Base-by-base conservation (phyloP, 2,329 filamentous ascomycete species). In the Xylaria sp. region DNA sequence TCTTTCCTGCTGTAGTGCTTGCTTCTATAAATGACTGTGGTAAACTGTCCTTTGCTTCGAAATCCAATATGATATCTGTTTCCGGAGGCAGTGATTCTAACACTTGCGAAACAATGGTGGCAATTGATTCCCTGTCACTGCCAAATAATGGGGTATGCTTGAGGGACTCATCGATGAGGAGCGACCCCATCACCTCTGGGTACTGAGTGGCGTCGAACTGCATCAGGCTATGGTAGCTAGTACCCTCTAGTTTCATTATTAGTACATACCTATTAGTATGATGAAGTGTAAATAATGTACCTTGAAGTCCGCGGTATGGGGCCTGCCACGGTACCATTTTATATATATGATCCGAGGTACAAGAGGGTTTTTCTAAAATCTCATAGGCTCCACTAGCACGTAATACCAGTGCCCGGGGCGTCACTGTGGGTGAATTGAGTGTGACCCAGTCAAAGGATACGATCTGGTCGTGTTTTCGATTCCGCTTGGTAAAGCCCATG, bases 381-480 rank as follows among this genome's bases (percentile, higher is more conserved):
- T 89, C 88, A 75, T 90, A 89, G 15, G 81, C 82, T 20, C 89
- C 88, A 70, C 86, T 90, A 41, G 87, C 87, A 31, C 89, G 84
- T 31, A 91, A 78, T 1, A 88, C 88, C 28, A 91, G 77, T 48
- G 89, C 80, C n/a, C 89, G 84, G 37, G 88, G 88, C 28, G 85
- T 85, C 58, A 90, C 75, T 15, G 84, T 83, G 3, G 87, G 82
- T 3, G 86, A 88, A 12, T 85, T 83, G 56, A 90, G 81, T 3
- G 87, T 90, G 10, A 91, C 81, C 89, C 89, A 91, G 76, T 91
- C 89, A 76, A 91, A 91, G 0, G 89, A 91, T 8, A 91, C 88
- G 39, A 91, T 90, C 23, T 87, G 85, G 65, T 90, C 87, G 73
- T 86, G 84, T 77, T 86, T 86, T 72, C 84, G 82, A 39, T 82